A percentile compares a stretch with the other conserved stretches of the same genome.
Evolutionary conservation across 805 yeast genomes (phyloP).

Genomic region (Hanseniaspora guilliermondii): DNA sequence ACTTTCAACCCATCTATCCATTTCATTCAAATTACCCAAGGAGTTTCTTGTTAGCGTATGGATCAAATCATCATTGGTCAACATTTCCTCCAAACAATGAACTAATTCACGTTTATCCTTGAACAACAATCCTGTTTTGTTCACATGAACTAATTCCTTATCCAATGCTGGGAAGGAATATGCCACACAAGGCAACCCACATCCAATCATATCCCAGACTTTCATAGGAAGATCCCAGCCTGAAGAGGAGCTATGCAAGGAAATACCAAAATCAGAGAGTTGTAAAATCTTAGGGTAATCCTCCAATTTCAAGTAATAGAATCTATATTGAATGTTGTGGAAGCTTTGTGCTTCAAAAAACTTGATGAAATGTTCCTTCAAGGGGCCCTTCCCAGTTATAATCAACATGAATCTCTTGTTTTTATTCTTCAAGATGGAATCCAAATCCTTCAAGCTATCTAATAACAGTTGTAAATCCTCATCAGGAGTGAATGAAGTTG

Average conservation of each 20-base stretch:
- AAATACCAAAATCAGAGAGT: constrained; percentile 75
- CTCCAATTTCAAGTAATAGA: constrained; percentile 65
- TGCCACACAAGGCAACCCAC: constrained; percentile 84
- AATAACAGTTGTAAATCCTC: constrained; percentile 69
- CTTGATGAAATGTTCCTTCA: constrained; percentile 40
- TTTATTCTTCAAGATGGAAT: constrained; percentile 26
- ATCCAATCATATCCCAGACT: constrained; percentile 89
- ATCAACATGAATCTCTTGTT: constrained; percentile 40
- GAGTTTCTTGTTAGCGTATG: not conserved
- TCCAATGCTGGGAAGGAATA: constrained; percentile 58
- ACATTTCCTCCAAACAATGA: not conserved
- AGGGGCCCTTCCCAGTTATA: constrained; percentile 97
- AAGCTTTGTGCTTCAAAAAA: constrained; percentile 36
- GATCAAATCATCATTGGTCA: not conserved
- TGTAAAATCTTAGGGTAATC: constrained; percentile 70
- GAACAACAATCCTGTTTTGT: constrained; percentile 50
- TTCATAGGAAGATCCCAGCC: constrained; percentile 97
- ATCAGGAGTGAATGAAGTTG: constrained; percentile 93
- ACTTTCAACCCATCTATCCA: constrained; percentile 8
- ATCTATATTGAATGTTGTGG: constrained; percentile 41
- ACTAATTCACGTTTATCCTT: not conserved
- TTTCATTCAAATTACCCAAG: not conserved
- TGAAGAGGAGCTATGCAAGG: constrained; percentile 81
- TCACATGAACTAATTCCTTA: constrained; percentile 58
- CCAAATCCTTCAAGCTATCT: constrained; percentile 40